Conservation (phyloP, 179 eudicot genomes). For the Vitellaria paradoxa region DNA sequence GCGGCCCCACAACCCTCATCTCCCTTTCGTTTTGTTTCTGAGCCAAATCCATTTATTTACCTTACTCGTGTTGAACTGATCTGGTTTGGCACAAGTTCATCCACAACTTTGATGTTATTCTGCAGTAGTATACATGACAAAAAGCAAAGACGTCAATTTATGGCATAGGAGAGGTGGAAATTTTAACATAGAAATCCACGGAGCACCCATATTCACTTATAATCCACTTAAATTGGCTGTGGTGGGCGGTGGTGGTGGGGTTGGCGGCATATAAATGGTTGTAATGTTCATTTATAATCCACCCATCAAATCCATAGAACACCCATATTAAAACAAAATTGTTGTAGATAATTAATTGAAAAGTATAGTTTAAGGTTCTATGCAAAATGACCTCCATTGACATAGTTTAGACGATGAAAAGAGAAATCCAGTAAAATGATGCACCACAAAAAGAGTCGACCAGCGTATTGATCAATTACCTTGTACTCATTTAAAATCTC, state of each 20-base stretch:
- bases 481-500: slow-evolving; percentile 57
- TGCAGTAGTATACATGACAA: slow-evolving; percentile 23
- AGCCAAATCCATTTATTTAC: slow-evolving; percentile 28
- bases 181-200: not conserved
- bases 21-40: not conserved
- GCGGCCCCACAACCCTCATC: not conserved
- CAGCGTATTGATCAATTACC: slow-evolving; percentile 32
- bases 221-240: too few species aligned
- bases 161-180: not conserved
- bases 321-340: too few species aligned
- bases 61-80: slow-evolving; percentile 87
- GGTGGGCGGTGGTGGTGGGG: too few species aligned
- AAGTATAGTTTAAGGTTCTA: not conserved
- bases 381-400: not conserved
- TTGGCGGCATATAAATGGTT: too few species aligned
- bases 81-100: slow-evolving; percentile 79
- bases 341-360: too few species aligned
- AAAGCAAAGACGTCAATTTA: slow-evolving; percentile 1
- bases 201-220: too few species aligned
- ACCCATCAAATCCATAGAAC: too few species aligned
- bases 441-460: not conserved
- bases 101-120: slow-evolving; percentile 72
- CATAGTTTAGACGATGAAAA: not conserved
- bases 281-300: too few species aligned
- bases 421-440: not conserved